These are phyloP conservation scores for Kokia cookei DNA, from an alignment of 441 rosid species.

Conservation along the genomic window DNA sequence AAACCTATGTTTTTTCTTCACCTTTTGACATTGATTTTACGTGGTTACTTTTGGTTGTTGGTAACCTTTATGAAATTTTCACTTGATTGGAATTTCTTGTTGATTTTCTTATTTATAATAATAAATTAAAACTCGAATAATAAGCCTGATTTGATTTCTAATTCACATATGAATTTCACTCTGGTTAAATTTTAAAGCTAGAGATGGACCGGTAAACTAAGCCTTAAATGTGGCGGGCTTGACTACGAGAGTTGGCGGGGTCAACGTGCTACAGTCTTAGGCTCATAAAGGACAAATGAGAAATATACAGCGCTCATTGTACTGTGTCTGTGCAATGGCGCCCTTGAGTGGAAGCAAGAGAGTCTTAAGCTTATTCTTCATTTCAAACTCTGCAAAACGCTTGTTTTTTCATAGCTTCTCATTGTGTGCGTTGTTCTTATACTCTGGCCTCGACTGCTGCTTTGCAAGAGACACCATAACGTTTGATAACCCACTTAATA, in stretches of 20 bases:
- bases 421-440: background rate
- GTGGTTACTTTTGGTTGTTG: background rate
- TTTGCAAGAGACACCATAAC: slow-evolving; percentile 5
- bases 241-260: background rate
- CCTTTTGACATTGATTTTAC: background rate
- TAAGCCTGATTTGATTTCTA: too few species aligned
- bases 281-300: background rate
- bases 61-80: background rate
- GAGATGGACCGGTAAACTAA: background rate
- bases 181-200: background rate
- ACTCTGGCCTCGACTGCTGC: background rate
- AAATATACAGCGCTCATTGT: background rate
- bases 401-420: background rate
- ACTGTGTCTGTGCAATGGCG: background rate
- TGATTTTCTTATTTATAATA: too few species aligned
- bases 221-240: background rate
- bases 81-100: background rate
- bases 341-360: background rate
- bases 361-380: background rate
- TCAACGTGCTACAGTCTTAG: background rate
- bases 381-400: background rate
- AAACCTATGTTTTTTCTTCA: background rate
- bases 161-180: too few species aligned
- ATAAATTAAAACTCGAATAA: background rate
- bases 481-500: slow-evolving; percentile 18